Evolutionary conservation across 1,284 basidiomycete species (phyloP), one percentile per base, ranked within the genome.

Genomic region (Pterula multifida): DNA sequence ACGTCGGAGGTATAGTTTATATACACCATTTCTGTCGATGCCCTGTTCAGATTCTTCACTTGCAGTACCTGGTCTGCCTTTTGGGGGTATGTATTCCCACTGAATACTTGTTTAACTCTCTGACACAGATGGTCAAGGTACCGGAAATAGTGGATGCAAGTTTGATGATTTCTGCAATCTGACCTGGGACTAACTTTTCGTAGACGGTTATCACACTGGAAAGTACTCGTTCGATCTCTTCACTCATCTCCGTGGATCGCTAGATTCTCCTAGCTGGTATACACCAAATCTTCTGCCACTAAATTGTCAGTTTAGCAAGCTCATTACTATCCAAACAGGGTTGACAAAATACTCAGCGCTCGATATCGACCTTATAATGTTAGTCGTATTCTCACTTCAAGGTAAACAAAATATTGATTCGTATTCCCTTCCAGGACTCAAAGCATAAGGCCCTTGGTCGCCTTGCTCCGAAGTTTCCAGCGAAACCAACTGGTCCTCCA

Each of bases 71-170:
- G 81, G 78, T n/a, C 63, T 85, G 45, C 84, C 84, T 1, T 83
- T 89, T 49, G 85, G 85, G 36, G 86, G 86, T 42, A 68, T 78
- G 39, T 85, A 85, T 3, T 68, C 75, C 3, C 86, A 83, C 13
- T 6, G 6, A 19, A 35, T 3, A 26, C 23, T 26, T 36, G 35
- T 19, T 11, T 46, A 39, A 24, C 22, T 17, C 25, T 25, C 22
- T 35, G 17, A n/a, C 26, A 11, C 21, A 25, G 28, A 6, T 32
- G 28, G 28, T 6, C 15, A 32, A 32, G 28, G 39, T 42, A 42
- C 39, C 13, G 39, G 39, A 42, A 42, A 42, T 17, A 42, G 39
- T 19, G 39, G 39, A 6, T 42, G 39, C 19, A 19, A 9, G 39
- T 42, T 9, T 9, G 32, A 35, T 35, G 9, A n/a, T 22, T 42